These are phyloP conservation scores for Globisporangium sylvaticum DNA, from an alignment of 352 stramenopile genomes.

Conservation along the genomic window DNA sequence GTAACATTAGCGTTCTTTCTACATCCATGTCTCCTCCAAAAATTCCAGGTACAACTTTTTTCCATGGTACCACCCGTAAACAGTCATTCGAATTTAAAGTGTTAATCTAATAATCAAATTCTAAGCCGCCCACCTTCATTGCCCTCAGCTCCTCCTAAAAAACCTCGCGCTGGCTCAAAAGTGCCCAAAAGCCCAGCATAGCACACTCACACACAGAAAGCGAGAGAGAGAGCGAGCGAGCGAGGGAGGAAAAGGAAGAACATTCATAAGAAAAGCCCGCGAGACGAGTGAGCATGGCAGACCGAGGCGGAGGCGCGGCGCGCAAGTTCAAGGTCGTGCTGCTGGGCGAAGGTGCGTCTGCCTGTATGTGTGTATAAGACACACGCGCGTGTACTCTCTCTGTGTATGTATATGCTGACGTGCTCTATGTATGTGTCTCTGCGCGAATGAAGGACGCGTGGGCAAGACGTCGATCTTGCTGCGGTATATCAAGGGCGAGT, in stretches of 20 bases:
- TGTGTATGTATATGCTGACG: background rate
- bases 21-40: too few species aligned
- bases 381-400: background rate
- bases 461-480: constrained; percentile 95
- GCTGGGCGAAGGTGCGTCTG: constrained; percentile 68
- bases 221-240: background rate
- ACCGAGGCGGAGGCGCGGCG: constrained; percentile 22
- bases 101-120: too few species aligned
- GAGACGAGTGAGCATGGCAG: constrained; percentile 7
- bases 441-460: constrained; percentile 69
- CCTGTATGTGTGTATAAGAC: background rate
- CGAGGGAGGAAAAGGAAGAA: constrained; percentile 10
- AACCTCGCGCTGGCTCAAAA: too few species aligned
- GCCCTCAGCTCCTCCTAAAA: too few species aligned
- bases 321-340: constrained; percentile 86
- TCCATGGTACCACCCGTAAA: too few species aligned
- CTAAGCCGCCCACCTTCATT: too few species aligned
- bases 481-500: constrained; percentile 92
- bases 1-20: too few species aligned
- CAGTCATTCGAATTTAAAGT: too few species aligned
- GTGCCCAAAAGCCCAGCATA: too few species aligned
- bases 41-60: too few species aligned
- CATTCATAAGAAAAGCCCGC: background rate
- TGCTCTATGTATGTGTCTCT: background rate
- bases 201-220: too few species aligned